Evolutionary conservation across 495 filamentous ascomycete species (phyloP), one percentile per base, ranked within the genome.

Genomic region (Aspergillus hancockii): DNA sequence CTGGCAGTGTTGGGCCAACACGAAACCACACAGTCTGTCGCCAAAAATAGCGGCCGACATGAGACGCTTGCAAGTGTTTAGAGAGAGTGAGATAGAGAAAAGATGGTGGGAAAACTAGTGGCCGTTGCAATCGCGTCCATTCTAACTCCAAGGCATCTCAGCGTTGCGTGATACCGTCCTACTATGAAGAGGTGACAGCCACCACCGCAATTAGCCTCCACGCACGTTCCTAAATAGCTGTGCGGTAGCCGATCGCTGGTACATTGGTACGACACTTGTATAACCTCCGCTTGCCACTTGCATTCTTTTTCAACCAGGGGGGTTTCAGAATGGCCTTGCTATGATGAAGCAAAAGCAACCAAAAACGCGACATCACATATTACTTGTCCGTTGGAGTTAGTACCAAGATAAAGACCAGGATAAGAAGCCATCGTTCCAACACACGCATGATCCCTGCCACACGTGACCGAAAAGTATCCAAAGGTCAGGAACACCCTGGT

Each of bases 401-500:
- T 14, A 41, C 14, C 12, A 41, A 16, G 10, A 16, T 6, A 7
- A 41, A 41, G 14, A 14, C 38, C n/a, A 14, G 38, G 14, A 41
- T 6, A 7, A n/a, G 16, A 3, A 40, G 16, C 16, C 36, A 40
- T 40, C 19, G 53, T 16, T 8, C 7, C 3, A 19, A 28, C 23
- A 34, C 40, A 1, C 8, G 18, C 41, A 23, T n/a, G 19, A 34
- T 36, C 28, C 25, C 10, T 40, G 40, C 45, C 13, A 52, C 58
- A 61, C 58, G 58, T 61, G 58, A 61, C 36, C 30, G 54, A 54
- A 53, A 46, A 47, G 54, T 28, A 56, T 22, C 58, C 58, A 49
- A 50, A 52, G 31, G 23, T 50, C 52, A 61, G 58, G 58, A 36
- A 51, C 45, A 36, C 52, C 30, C 28, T 31, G 21, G n/a, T 18